Evolutionary conservation across 192 early-diverging fungal genomes (phyloP), one percentile per base, ranked within the genome.

Genomic region (Coemansia umbellata): DNA sequence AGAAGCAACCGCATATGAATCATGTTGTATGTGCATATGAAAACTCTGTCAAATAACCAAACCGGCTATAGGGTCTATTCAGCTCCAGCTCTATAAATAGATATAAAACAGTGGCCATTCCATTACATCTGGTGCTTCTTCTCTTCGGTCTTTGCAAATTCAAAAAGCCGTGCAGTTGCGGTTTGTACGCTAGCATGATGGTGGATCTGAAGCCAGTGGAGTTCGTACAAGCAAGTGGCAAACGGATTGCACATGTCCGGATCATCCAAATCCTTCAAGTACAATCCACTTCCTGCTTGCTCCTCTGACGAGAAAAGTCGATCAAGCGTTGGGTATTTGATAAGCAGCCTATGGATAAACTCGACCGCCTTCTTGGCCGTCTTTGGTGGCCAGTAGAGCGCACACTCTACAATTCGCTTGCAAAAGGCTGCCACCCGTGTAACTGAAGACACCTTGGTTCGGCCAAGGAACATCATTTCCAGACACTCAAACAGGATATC

Each of bases 181-280:
- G 35, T 56, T 19, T 70, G 72, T 19, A 80, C 78, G 27, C 37
- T 31, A 11, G 63, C 8, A 31, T 55, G 19, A 50, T 64, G 63
- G 51, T 63, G 64, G 51, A 55, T 74, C 57, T 72, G 81, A 45
- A 91, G 84, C 52, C 88, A 79, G 48, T 81, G 80, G 42, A 94
- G 67, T 66, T 98, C 95, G 78, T 87, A 98, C 39, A 95, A 53
- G 63, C 84, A 90, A 3, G 95, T 86, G 3, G 91, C 90, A 69
- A 94, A 93, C 3, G 95, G 92, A 62, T 98, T 98, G 61, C 91
- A 94, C 56, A 96, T 79, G 50, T 98, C 93, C 0, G 94, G 90
- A 54, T 98, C 94, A 58, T 94, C 87, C 50, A 96, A 63, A 10
- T 85, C 69, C 27, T 83, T 80, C 23, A 83, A 47, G 58, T 95